Percentiles rank a stretch among this genome's conserved stretches.
Evolutionary conservation across 306 rosid species (phyloP).

Genomic region (Vigna nakashimae): DNA sequence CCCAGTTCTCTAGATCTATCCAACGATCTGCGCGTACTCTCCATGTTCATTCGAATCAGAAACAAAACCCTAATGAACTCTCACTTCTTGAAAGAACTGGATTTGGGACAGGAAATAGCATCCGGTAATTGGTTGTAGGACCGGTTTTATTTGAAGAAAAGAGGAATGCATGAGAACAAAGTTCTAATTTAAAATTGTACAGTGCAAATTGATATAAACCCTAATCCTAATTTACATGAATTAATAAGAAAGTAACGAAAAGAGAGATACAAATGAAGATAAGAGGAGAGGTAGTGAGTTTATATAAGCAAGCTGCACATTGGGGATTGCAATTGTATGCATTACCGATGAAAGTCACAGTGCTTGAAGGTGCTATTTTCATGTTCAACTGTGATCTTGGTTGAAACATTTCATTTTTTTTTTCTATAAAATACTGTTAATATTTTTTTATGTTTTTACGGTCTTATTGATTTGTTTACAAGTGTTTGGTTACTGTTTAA

Average conservation of each 20-base stretch:
- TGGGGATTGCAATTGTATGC: not conserved
- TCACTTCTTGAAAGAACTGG: conserved; percentile 39
- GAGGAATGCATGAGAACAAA: not conserved
- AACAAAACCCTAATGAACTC: conserved; percentile 44
- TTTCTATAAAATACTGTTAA: not conserved
- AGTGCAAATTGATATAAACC: conserved; percentile 44
- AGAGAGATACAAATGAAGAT: not conserved
- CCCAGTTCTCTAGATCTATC: conserved; percentile 86
- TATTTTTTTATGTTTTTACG: not conserved
- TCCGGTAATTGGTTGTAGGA: not conserved
- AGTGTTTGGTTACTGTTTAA: too few species aligned
- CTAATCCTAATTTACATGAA: conserved; percentile 41
- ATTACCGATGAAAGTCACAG: not conserved
- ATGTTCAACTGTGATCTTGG: too few species aligned
- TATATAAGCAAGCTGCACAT: conserved; percentile 17
- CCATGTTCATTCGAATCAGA: conserved; percentile 68
- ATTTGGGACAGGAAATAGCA: conserved; percentile 20
- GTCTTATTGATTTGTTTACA: not conserved
- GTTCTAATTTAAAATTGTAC: conserved; percentile 38
- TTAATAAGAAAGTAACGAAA: not conserved
- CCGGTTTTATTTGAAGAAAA: not conserved
- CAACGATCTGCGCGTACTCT: conserved; percentile 80
- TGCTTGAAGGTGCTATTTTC: too few species aligned
- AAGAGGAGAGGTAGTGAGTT: conserved; percentile 6
- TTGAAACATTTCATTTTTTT: too few species aligned